Conservation (phyloP, 257 asterid genomes). For the Solanum pennellii region DNA sequence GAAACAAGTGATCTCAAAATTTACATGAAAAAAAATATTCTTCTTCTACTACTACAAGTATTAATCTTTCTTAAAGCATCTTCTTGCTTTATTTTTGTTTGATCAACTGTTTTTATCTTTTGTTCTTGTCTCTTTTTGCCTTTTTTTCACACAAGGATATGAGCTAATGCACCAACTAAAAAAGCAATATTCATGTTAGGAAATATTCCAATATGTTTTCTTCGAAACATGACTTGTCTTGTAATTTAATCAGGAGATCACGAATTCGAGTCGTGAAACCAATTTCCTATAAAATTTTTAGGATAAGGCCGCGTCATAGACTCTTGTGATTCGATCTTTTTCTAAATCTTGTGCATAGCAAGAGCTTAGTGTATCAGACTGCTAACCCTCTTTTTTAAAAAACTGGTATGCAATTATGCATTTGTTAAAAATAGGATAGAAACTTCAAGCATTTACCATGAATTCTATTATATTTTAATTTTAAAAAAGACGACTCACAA, state of each 20-base stretch:
- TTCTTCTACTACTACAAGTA: neutral
- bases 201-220: neutral
- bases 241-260: neutral
- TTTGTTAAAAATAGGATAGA: neutral
- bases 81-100: neutral
- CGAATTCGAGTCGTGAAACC: neutral
- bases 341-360: fast-evolving
- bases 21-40: neutral
- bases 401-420: neutral
- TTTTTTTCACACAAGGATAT: neutral
- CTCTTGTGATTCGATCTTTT: no score
- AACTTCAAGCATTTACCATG: neutral
- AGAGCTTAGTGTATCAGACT: neutral
- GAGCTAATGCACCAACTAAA: neutral
- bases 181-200: neutral
- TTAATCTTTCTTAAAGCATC: neutral
- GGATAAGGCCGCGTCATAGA: neutral
- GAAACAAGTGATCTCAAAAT: slow-evolving; percentile 8
- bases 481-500: neutral
- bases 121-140: neutral
- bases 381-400: neutral
- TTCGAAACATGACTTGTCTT: neutral
- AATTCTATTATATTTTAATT: neutral
- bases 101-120: neutral
- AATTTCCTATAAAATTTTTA: fast-evolving